Evolutionary conservation across 805 yeast species (phyloP), one percentile per base, ranked within the genome.

Genomic region (Candida tammaniensis): DNA sequence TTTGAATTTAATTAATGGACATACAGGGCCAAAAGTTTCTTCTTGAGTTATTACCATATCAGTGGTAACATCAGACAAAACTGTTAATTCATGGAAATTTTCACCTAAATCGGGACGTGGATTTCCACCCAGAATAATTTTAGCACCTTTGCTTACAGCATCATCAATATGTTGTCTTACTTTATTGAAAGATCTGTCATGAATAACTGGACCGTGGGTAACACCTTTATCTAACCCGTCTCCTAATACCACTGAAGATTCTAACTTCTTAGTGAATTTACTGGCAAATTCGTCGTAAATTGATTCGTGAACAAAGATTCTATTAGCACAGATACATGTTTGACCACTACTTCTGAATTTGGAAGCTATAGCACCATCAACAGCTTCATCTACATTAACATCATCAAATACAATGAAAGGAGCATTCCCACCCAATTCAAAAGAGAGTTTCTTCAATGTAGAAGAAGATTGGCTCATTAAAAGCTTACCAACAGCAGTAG

Each of bases 1-100:
- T 25, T 57, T 54, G 52, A 85, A 85, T 50, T 72, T 74, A 52
- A 82, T 73, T 33, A 86, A 57, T 1, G 87, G 85, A 13, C 85
- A 85, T 12, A 85, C 66, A 2, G 94, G 94, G 2, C 93, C 94
- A 55, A 85, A 85, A 2, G 89, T 83, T 55, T 85, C 94, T 47
- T 83, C 88, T n/a, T 56, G 45, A 46, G 72, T 67, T 21, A 84
- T 74, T 26, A 55, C 43, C 77, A 84, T 83, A 14, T 66, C 68
- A 2, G 62, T 54, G 31, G 78, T 74, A 30, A 78, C 83, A 40
- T 76, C 73, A n/a, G 74, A 67, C 33, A 85, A 54, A 10, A 85
- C 68, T 0, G 94, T 85, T 37, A 85, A 78, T 17, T 76, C 80
- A 51, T 71, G 85, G 66, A 79, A 85, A 49, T 65, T 65, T 27